Conservation (phyloP, 345 rosid genomes). For the Pugionium dolabratum region DNA sequence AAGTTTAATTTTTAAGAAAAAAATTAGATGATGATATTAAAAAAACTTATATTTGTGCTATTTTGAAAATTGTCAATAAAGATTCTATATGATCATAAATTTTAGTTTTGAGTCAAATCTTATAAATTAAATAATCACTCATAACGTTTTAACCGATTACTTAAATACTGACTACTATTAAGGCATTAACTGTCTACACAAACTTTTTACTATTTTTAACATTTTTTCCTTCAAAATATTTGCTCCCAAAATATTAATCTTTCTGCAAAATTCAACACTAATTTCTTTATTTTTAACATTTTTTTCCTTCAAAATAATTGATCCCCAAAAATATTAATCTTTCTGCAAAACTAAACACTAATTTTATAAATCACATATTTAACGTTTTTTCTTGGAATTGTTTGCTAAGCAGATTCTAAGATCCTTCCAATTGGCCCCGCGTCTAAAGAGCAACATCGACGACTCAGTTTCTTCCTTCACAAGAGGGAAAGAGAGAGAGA, state of each 20-base stretch:
- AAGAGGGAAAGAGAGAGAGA: slow-evolving; percentile 29
- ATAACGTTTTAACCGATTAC: slow-evolving; percentile 19
- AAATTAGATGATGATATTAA: no score
- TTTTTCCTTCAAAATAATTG: no score
- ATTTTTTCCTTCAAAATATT: not conserved
- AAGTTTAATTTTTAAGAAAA: no score
- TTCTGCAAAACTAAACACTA: no score
- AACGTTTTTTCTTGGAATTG: not conserved
- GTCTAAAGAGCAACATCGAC: slow-evolving; percentile 44
- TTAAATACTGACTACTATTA: no score
- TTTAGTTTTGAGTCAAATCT: not conserved
- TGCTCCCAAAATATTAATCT: not conserved
- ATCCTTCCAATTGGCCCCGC: slow-evolving; percentile 38
- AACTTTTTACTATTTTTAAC: not conserved
- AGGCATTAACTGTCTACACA: slow-evolving; percentile 8
- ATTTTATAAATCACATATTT: not conserved
- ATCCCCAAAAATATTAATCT: no score
- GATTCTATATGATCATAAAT: not conserved
- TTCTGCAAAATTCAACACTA: not conserved
- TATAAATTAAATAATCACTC: not conserved
- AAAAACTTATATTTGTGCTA: no score
- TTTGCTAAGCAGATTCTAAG: not conserved
- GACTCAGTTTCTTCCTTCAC: slow-evolving; percentile 40
- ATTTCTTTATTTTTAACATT: no score
- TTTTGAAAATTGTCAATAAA: no score